phyloP scores from a whole-genome alignment of 441 rosid genomes.

The Bocquillonia castaneifolia region DNA sequence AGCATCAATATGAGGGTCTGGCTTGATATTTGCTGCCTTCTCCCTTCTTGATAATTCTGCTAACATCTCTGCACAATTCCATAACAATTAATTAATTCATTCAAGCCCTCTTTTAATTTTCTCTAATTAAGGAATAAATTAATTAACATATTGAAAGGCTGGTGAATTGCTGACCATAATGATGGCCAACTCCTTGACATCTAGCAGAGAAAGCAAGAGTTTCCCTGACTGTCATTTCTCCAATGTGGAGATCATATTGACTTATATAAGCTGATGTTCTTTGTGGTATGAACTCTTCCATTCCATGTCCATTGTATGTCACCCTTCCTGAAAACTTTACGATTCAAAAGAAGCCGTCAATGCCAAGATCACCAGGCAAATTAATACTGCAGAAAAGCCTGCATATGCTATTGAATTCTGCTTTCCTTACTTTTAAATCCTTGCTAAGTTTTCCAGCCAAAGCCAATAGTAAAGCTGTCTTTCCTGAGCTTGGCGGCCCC shows the following conservation, averaged over 20 bases:
- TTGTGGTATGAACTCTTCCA: slow-evolving; percentile 24
- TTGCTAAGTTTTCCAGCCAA: slow-evolving; percentile 47
- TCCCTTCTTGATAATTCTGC: slow-evolving; percentile 55
- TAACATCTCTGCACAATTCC: slow-evolving; percentile 43
- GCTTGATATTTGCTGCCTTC: slow-evolving; percentile 53
- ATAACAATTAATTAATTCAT: slow-evolving; percentile 4
- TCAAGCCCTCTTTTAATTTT: background rate
- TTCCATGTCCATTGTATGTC: slow-evolving; percentile 24
- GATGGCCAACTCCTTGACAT: slow-evolving; percentile 26
- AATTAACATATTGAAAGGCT: no score
- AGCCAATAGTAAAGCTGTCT: slow-evolving; percentile 52
- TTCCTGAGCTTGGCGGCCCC: slow-evolving; percentile 70
- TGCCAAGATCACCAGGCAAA: background rate
- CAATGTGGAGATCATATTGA: slow-evolving; percentile 22
- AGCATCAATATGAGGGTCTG: slow-evolving; percentile 60
- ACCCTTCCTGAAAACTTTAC: slow-evolving; percentile 21
- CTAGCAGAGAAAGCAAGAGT: slow-evolving; percentile 25
- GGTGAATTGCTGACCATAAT: slow-evolving; percentile 13
- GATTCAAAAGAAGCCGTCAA: slow-evolving; percentile 1
- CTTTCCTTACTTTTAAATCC: slow-evolving; percentile 41
- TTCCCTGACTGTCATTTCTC: slow-evolving; percentile 24
- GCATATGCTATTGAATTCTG: background rate
- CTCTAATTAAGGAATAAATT: no score
- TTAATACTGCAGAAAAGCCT: background rate
- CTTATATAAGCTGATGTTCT: slow-evolving; percentile 23